Base-by-base conservation (phyloP, 441 rosid species). In the Dalechampia spathulata region DNA sequence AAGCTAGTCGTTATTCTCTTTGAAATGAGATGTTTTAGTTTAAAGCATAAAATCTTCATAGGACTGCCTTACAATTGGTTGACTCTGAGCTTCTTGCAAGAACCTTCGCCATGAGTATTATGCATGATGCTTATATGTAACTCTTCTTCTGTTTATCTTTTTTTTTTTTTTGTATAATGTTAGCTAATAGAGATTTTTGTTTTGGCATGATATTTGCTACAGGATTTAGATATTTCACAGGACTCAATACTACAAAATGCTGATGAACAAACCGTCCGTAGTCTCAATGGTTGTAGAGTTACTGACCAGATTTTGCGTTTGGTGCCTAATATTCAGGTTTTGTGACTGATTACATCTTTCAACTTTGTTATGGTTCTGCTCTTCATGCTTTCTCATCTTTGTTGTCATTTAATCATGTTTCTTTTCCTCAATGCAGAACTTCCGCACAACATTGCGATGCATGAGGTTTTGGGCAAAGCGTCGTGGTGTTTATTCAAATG, bases 271-370 rank as follows among this genome's bases (percentile, higher is more conserved):
- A 87, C 97, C 51, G 99, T 93, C 65, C 95, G 90, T 60, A 93
- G 99, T 69, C 95, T 93, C 59, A 93, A 93, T 56, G 99, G 99
- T 45, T 93, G 99, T 75, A 79, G 99, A 79, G 97, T 93, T 49
- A 93, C 99, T 64, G 99, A 93, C 82, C 97, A 87, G 63, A 87
- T 93, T 74, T 71, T 93, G 77, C 95, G 93, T 26, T 71, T 90
- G 76, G 99, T 93, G 67, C 99, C 99, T 58, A 90, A 85, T 72
- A 90, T 90, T 67, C 89, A 87, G 97, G 99, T 90, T 61, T 52
- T 72, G 55, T 39, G 59, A 7, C 15, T 58, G 50, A 46, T 50
- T 13, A 5, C 28, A 23, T n/a, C 25, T 43, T 52, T 37, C 19
- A 62, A 8, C 45, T 22, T 25, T 15, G 16, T 38, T 72, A 30